Percentiles rank a stretch among this genome's conserved stretches.
Evolutionary conservation across 106 monocot species (phyloP).

Genomic region (Dioscorea alata): DNA sequence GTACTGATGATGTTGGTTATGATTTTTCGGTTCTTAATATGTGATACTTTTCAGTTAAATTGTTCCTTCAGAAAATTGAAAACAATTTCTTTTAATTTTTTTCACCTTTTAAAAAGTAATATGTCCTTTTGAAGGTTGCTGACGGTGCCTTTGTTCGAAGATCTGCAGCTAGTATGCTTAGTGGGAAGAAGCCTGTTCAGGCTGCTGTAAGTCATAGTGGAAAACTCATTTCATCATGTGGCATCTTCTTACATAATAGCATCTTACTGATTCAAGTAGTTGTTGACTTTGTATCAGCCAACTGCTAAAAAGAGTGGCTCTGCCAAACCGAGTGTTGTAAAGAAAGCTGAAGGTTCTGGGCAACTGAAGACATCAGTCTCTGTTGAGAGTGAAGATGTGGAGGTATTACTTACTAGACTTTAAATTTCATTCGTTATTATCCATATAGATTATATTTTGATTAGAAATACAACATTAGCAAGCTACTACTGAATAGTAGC

Average conservation of each 20-base stretch:
- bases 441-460: too few relatives aligned
- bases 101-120: too few relatives aligned
- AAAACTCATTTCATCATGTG: not conserved
- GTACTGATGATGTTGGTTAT: not conserved
- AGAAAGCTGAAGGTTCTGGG: slow-evolving; percentile 61
- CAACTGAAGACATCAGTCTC: slow-evolving; percentile 36
- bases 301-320: slow-evolving; percentile 50
- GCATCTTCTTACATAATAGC: not conserved
- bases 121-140: slow-evolving; percentile 21
- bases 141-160: slow-evolving; percentile 55
- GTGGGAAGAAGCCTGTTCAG: slow-evolving; percentile 80
- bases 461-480: too few relatives aligned
- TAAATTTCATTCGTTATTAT: not conserved
- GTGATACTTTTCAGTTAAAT: too few relatives aligned
- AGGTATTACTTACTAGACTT: slow-evolving; percentile 33
- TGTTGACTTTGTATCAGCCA: slow-evolving; percentile 26
- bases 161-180: slow-evolving; percentile 99
- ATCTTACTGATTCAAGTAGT: not conserved
- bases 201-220: slow-evolving; percentile 35
- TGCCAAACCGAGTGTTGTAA: slow-evolving; percentile 44
- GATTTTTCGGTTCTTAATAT: too few relatives aligned
- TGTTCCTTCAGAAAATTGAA: too few relatives aligned
- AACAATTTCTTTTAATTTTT: too few relatives aligned
- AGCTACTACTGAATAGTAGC: too few relatives aligned
- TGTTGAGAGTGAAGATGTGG: slow-evolving; percentile 79